Base-by-base conservation (phyloP, 148 eudicot genomes). In the Tetragonia tetragonoides region DNA sequence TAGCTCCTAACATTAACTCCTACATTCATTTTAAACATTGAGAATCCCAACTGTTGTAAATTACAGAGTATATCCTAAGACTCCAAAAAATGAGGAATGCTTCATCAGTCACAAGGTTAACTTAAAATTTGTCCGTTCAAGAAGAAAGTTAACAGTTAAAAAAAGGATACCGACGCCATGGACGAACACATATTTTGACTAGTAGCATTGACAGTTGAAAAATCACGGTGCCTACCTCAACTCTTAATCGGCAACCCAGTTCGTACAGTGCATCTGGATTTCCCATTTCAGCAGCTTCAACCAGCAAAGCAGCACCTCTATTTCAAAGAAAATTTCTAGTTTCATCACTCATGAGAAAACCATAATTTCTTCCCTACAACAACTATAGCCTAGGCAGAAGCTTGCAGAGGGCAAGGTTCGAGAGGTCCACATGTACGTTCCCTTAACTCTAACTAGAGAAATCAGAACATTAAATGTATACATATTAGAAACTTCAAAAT, bases 261-360 rank as follows among this genome's bases (percentile, higher is more conserved):
- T 92, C 98, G 82, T 88, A 92, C 59, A 83, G 90, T 21, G 98
- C 98, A 78, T 95, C 98, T 44, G 95, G 69, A 80, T 92, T 78
- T 47, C 97, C 98, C 98, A 92, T 95, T 77, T 95, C 92, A 40
- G 98, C 97, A 83, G 98, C 95, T 91, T 95, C 98, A 78, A 95
- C 94, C 75, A 95, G 81, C 85, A 95, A 89, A 77, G 98, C 98
- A 87, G 94, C 97, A 40, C 98, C 97, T 79, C 97, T 94, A 69
- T 79, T 59, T 66, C 28, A 60, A 73, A 10, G 28, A 21, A 66
- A 54, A 61, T 28, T 24, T 65, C 46, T 39, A n/a, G 62, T 38
- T 0, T 15, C 44, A 62, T 75, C 41, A 70, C n/a, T 53, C 37
- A 10, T 34, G 17, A 18, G 10, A 38, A 24, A 70, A 34, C 23